phyloP scores from a whole-genome alignment of 768 basidiomycete species.

The Botryobasidium botryosum region DNA sequence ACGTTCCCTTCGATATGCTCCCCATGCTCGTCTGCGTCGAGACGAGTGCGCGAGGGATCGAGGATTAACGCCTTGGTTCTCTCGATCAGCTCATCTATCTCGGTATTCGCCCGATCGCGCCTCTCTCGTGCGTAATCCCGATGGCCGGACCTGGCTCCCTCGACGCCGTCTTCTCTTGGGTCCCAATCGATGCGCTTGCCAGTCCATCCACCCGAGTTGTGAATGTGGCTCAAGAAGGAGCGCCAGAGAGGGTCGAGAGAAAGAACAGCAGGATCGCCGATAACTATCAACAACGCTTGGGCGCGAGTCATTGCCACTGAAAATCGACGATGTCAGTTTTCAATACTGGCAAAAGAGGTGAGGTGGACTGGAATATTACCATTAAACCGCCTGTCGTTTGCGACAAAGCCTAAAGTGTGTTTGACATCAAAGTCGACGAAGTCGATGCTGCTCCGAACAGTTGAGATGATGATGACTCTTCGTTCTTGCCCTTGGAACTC shows the following conservation, averaged over 20 bases:
- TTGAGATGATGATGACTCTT: slow-evolving; percentile 10
- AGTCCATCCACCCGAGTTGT: slow-evolving; percentile 33
- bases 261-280: slow-evolving; percentile 43
- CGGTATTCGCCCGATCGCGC: background rate
- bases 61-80: background rate
- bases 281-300: slow-evolving; percentile 41
- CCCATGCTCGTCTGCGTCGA: background rate
- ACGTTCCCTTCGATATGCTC: background rate
- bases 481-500: slow-evolving; percentile 12
- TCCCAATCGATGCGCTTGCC: slow-evolving; percentile 19
- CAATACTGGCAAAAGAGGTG: no score
- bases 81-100: background rate
- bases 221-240: slow-evolving; percentile 39
- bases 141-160: background rate
- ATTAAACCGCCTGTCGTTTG: slow-evolving; percentile 15
- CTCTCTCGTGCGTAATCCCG: background rate
- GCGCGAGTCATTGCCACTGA: slow-evolving; percentile 52
- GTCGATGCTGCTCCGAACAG: slow-evolving; percentile 7
- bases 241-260: slow-evolving; percentile 44
- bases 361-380: no score
- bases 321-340: no score
- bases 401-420: slow-evolving; percentile 8
- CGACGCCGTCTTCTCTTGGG: no score
- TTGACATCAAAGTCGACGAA: slow-evolving; percentile 8
- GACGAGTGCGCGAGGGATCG: background rate